Percentiles rank a stretch among this genome's conserved stretches.
Conservation (phyloP, 2,329 filamentous ascomycete species). For the Fusarium goolgardi region DNA sequence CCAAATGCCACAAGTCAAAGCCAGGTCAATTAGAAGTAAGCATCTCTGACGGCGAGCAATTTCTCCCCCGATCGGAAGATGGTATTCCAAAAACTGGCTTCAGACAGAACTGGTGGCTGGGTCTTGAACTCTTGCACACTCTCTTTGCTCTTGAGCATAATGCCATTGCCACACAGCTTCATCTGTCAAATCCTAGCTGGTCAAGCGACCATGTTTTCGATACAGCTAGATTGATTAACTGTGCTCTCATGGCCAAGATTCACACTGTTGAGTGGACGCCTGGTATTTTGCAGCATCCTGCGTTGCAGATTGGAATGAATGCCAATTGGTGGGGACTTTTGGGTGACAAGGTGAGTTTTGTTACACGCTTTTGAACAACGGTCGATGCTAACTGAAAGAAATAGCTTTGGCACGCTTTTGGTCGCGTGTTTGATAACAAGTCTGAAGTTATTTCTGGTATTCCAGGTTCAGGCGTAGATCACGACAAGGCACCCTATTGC, state of each 20-base stretch:
- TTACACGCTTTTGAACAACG: too few relatives aligned
- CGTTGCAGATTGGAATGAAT: slow-evolving; percentile 29
- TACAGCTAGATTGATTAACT: slow-evolving; percentile 14
- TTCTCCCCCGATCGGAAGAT: slow-evolving; percentile 11
- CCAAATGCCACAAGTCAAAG: background rate
- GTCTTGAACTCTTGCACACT: slow-evolving; percentile 26
- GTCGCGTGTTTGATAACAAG: slow-evolving; percentile 22
- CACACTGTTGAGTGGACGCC: slow-evolving; percentile 35
- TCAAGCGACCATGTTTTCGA: slow-evolving; percentile 25
- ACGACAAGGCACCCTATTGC: slow-evolving; percentile 14
- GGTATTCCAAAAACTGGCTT: slow-evolving; percentile 28
- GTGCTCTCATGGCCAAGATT: slow-evolving; percentile 32
- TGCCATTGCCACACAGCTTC: slow-evolving; percentile 26
- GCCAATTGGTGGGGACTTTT: slow-evolving; percentile 31
- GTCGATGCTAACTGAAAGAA: rapidly evolving
- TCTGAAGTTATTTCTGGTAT: slow-evolving; percentile 30
- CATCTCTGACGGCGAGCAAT: background rate
- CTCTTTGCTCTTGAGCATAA: slow-evolving; percentile 30
- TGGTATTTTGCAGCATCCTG: slow-evolving; percentile 23
- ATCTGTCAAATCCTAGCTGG: slow-evolving; percentile 22
- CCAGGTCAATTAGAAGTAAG: slow-evolving; percentile 13
- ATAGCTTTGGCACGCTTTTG: slow-evolving; percentile 24
- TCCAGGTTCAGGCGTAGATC: slow-evolving; percentile 22
- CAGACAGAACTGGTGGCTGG: slow-evolving; percentile 32
- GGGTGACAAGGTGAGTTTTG: slow-evolving; percentile 21